Conservation (phyloP, 2,329 filamentous ascomycete genomes). For the Mycogone perniciosa region DNA sequence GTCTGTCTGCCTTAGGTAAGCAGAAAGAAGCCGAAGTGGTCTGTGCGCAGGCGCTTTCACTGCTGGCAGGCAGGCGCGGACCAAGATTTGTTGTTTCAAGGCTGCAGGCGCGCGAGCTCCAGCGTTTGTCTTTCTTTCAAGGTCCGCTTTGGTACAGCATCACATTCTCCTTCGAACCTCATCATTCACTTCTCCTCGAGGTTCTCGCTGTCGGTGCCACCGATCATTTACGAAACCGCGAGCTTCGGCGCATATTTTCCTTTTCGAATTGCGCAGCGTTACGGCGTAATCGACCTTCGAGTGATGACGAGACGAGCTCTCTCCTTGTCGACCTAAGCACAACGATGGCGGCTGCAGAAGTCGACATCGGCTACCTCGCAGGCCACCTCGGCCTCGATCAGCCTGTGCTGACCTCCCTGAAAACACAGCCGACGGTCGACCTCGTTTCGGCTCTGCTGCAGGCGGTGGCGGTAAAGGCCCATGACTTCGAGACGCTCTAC, state of each 20-base stretch:
- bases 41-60: no score
- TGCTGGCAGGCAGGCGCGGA: no score
- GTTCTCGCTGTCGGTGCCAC: no score
- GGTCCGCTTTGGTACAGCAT: background rate
- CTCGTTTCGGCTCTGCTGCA: slow-evolving; percentile 70
- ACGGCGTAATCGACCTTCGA: background rate
- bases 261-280: background rate
- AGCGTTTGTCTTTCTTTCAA: background rate
- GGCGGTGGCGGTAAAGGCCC: slow-evolving; percentile 70
- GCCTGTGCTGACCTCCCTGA: slow-evolving; percentile 52
- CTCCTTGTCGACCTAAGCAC: slow-evolving; percentile 11
- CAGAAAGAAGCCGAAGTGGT: no score
- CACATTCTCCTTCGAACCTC: no score
- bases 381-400: slow-evolving; percentile 64
- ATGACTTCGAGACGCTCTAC: slow-evolving; percentile 73
- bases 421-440: slow-evolving; percentile 67
- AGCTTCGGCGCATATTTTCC: background rate
- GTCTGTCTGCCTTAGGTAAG: no score
- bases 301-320: slow-evolving; percentile 12
- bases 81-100: no score
- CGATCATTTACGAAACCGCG: no score
- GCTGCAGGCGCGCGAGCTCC: no score
- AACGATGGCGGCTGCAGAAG: slow-evolving; percentile 37
- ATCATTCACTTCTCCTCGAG: no score
- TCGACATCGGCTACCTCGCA: slow-evolving; percentile 69